A percentile compares a stretch with the other conserved stretches of the same genome.
Evolutionary conservation across 805 yeast genomes (phyloP).

Genomic region (Saccharomyces eubayanus): DNA sequence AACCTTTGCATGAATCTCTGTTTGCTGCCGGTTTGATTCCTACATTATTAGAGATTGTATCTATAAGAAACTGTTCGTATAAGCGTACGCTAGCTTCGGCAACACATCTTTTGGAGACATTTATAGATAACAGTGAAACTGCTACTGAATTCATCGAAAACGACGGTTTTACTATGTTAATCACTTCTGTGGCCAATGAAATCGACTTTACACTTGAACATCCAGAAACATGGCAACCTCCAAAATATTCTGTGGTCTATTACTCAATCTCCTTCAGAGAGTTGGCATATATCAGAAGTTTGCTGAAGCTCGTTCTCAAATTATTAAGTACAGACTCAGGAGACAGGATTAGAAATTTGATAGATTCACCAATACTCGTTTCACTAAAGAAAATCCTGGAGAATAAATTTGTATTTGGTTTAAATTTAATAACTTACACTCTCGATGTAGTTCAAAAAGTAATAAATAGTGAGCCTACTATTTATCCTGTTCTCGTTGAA

Average conservation of each 20-base stretch:
- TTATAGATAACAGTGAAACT: constrained; percentile 39
- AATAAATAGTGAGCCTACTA: constrained; percentile 86
- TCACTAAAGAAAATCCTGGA: constrained; percentile 51
- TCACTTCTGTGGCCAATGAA: constrained; percentile 54
- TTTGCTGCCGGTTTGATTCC: constrained; percentile 70
- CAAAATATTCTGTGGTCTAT: constrained; percentile 41
- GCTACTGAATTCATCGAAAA: constrained; percentile 55
- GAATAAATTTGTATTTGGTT: constrained; percentile 58
- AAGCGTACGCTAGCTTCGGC: constrained; percentile 58
- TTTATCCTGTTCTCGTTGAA: constrained; percentile 71
- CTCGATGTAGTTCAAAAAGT: constrained; percentile 60
- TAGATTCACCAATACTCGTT: constrained; percentile 70
- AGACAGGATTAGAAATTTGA: constrained; percentile 74
- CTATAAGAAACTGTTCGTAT: constrained; percentile 41
- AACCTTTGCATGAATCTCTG: constrained; percentile 46
- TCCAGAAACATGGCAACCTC: constrained; percentile 52
- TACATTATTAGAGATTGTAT: constrained; percentile 54
- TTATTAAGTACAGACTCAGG: constrained; percentile 68
- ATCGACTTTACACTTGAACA: constrained; percentile 54
- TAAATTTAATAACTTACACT: constrained; percentile 49
- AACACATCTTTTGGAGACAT: constrained; percentile 45
- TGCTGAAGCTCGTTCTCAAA: constrained; percentile 55
- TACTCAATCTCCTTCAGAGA: constrained; percentile 53
- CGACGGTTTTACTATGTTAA: constrained; percentile 57
- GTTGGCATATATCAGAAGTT: constrained; percentile 46